These are phyloP conservation scores for Carallia pectinifolia DNA, from an alignment of 345 rosid species.

Conservation along the genomic window DNA sequence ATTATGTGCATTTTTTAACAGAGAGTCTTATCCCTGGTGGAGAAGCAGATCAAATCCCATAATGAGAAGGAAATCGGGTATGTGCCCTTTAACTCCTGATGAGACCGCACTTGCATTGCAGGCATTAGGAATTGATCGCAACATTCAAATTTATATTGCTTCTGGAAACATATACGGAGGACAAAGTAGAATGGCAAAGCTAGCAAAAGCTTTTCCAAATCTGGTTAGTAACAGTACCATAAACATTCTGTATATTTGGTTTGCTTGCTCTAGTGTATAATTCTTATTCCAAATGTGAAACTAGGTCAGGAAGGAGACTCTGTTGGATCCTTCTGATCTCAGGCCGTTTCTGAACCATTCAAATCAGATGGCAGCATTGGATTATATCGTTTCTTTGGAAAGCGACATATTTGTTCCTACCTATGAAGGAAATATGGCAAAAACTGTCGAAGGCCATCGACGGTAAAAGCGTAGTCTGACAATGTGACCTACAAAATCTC, in stretches of 20 bases:
- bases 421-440: slow-evolving; percentile 6
- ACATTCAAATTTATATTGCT: slow-evolving; percentile 16
- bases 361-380: slow-evolving; percentile 17
- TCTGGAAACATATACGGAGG: slow-evolving; percentile 14
- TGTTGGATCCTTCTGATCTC: slow-evolving; percentile 5
- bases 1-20: not conserved
- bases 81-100: slow-evolving; percentile 14
- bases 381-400: slow-evolving; percentile 10
- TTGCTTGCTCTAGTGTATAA: no score
- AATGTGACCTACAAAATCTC: no score
- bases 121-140: slow-evolving; percentile 11
- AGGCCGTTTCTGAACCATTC: slow-evolving; percentile 6
- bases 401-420: slow-evolving; percentile 11
- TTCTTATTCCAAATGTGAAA: not conserved
- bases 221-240: not conserved
- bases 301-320: slow-evolving; percentile 10
- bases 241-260: not conserved
- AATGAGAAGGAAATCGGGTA: not conserved
- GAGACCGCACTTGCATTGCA: slow-evolving; percentile 14
- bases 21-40: slow-evolving; percentile 16
- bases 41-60: not conserved
- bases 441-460: slow-evolving; percentile 13
- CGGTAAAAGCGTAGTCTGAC: not conserved
- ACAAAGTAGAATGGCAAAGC: slow-evolving; percentile 1
- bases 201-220: slow-evolving; percentile 14